Percentiles rank a stretch among this genome's conserved stretches.
Evolutionary conservation across 768 basidiomycete species (phyloP).

Genomic region (Rhodocollybia butyracea): DNA sequence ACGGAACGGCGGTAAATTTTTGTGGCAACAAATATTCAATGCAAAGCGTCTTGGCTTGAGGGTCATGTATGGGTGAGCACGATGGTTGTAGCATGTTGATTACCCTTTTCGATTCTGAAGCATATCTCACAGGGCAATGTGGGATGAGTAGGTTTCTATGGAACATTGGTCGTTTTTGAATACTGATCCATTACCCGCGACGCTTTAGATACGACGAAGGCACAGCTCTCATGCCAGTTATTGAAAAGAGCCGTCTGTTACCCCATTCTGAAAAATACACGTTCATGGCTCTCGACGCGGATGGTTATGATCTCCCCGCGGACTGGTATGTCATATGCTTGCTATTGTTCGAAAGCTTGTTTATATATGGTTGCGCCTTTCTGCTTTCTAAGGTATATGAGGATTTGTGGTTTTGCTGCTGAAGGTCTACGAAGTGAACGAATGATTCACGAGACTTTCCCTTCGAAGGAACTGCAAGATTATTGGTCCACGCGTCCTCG

Average conservation of each 20-base stretch:
- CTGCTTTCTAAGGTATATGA: conserved; percentile 60
- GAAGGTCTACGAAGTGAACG: conserved; percentile 66
- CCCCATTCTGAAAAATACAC: conserved; percentile 57
- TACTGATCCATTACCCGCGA: background rate
- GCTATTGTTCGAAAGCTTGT: background rate
- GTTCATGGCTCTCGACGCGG: conserved; percentile 74
- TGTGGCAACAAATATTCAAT: conserved; percentile 79
- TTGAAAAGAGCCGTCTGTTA: conserved; percentile 52
- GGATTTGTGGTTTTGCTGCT: conserved; percentile 69
- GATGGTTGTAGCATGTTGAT: background rate
- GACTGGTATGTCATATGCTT: conserved; percentile 58
- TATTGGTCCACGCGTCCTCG: conserved; percentile 67
- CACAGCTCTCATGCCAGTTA: conserved; percentile 76
- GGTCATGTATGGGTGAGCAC: conserved; percentile 46
- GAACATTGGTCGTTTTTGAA: background rate
- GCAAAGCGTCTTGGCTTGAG: conserved; percentile 58
- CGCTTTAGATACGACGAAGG: conserved; percentile 75
- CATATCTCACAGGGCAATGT: conserved; percentile 60
- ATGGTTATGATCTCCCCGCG: conserved; percentile 71
- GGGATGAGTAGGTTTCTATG: conserved; percentile 63
- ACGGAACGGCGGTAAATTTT: conserved; percentile 69
- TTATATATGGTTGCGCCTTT: background rate
- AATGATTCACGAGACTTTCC: conserved; percentile 59
- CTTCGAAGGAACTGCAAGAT: conserved; percentile 68
- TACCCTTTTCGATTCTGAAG: background rate